Base-by-base conservation (phyloP, 441 rosid genomes). In the Mallotus repandus region DNA sequence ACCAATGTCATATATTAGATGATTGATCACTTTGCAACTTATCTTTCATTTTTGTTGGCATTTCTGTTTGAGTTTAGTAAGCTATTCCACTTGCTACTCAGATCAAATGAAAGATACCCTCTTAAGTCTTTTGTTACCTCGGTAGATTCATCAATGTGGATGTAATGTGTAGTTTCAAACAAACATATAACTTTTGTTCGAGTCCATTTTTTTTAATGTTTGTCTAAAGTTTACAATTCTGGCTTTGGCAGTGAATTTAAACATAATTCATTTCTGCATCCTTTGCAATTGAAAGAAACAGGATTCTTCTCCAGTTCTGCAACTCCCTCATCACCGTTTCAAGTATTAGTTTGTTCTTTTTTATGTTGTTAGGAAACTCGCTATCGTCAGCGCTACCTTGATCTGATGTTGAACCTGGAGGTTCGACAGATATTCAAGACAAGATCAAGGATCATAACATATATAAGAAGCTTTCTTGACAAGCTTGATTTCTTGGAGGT, bases 361-460 rank as follows among this genome's bases (percentile, higher is more conserved):
- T 68, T 43, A n/a, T 62, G 50, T 35, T 76, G 57, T 21, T 74
- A 94, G 94, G 98, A 90, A 90, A 89, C 94, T 52, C 86, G 98
- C 13, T 90, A 87, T 76, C 93, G 97, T 19, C 98, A 91, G 73
- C 92, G 97, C 15, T 89, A 88, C 84, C 76, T 94, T 69, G 98
- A 94, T 84, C 81, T 90, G 81, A 88, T 94, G 91, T 74, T 94
- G 81, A 94, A 94, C 76, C 16, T 25, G 46, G 98, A 90, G 76
- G 88, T 90, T 78, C 86, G 85, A 10, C 88, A 89, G 58, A 89
- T 93, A 69, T 88, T 85, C 75, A 84, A 74, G 86, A 86, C 93
- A 48, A 82, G 97, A 84, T 66, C 90, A 52, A 89, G 77, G 69
- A 78, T 91, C 48, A 82, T 85, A 68, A 55, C 79, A 13, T 91